Conservation (phyloP, 345 rosid genomes). For the Laguncularia racemosa region DNA sequence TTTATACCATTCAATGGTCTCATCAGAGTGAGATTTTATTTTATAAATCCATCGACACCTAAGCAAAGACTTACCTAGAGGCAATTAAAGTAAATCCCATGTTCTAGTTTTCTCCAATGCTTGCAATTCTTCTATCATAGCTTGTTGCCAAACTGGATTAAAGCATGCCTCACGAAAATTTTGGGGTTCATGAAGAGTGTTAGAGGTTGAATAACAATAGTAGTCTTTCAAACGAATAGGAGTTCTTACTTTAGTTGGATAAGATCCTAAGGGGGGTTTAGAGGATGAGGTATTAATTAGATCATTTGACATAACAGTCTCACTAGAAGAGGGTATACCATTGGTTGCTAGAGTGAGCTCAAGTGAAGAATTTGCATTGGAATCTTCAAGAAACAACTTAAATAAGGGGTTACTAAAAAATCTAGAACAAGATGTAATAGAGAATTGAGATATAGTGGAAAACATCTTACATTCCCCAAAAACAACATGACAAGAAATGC, state of each 20-base stretch:
- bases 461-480: background rate
- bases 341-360: background rate
- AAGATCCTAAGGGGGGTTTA: too few relatives aligned
- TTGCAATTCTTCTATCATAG: background rate
- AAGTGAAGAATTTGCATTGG: too few relatives aligned
- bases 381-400: too few relatives aligned
- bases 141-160: background rate
- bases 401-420: too few relatives aligned
- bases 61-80: background rate
- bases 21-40: background rate
- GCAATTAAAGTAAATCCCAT: background rate
- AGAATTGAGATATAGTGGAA: background rate
- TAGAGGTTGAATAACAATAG: background rate
- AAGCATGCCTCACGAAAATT: background rate
- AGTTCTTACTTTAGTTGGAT: background rate
- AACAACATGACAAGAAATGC: background rate
- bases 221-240: background rate
- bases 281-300: too few relatives aligned
- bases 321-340: too few relatives aligned
- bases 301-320: too few relatives aligned
- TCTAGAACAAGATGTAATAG: background rate
- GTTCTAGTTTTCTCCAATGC: background rate
- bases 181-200: background rate
- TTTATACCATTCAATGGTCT: background rate
- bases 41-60: conserved; percentile 2